Evolutionary conservation across 1,284 basidiomycete genomes (phyloP), one percentile per base, ranked within the genome.

Genomic region (Microbotryum saponariae): DNA sequence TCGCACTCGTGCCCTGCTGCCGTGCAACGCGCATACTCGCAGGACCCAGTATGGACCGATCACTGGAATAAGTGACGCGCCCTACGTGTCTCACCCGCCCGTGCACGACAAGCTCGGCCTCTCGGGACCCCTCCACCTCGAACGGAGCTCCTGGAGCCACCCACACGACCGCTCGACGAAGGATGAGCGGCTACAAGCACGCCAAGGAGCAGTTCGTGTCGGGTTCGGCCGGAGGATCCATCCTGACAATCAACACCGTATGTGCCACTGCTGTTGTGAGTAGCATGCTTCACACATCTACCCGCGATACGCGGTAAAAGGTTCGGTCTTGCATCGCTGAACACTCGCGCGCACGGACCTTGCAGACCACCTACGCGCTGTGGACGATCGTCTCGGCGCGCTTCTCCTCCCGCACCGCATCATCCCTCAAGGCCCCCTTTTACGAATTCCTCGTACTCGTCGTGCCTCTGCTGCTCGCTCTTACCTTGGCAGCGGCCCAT

Each of bases 131-230:
- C 31, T 31, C 31, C 18, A 12, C 5, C 37, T 42, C 14, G 37
- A 42, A 14, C 12, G 12, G 37, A 42, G 37, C 37, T 42, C 37
- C 37, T 10, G 16, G 8, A 31, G 9, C 31, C 31, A 31, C 31
- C 31, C 9, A 31, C 37, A 42, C 37, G 37, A 42, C 37, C 37
- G 4, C 10, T 12, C 12, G 12, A 12, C 3, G 14, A 42, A 42
- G 6, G 29, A 21, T 27, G 45, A 64, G 60, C 59, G 60, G 55
- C 70, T 96, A 96, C 81, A 93, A 91, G 76, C 69, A 80, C 20
- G 83, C 82, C 27, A 97, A 97, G 76, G 88, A 93, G 78, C 85
- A 83, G 0, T 97, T 92, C 72, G 88, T 93, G 52, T 85, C 89
- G 20, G 84, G 85, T 51, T 83, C 83, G 75, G 82, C 81, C 3